These are phyloP conservation scores for Plasmopara muralis DNA, from an alignment of 352 stramenopile species.

Conservation along the genomic window DNA sequence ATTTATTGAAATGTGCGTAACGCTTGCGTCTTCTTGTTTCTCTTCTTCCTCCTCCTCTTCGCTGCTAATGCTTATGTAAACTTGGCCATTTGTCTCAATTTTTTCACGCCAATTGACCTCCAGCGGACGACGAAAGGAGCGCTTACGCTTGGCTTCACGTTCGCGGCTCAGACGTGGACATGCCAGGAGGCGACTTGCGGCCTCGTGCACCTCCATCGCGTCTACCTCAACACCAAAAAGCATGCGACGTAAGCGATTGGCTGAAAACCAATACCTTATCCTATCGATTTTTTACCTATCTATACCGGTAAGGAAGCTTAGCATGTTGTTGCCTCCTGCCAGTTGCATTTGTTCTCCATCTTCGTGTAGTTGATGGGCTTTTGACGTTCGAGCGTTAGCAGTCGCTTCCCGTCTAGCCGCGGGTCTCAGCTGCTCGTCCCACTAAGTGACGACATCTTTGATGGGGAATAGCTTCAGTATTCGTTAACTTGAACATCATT, in stretches of 20 bases:
- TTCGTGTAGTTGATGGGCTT: constrained; percentile 13
- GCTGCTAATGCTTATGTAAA: constrained; percentile 54
- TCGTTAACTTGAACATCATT: constrained; percentile 12
- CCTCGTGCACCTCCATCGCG: constrained; percentile 28
- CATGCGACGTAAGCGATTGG: constrained; percentile 16
- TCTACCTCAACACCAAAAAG: constrained; percentile 15
- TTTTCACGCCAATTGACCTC: constrained; percentile 63
- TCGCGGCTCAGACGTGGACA: constrained; percentile 29
- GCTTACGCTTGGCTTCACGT: constrained; percentile 62
- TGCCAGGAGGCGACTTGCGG: constrained; percentile 29
- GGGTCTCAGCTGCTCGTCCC: constrained; percentile 25
- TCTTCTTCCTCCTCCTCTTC: constrained; percentile 17
- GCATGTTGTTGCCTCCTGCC: constrained; percentile 2
- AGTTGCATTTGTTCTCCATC: constrained; percentile 22
- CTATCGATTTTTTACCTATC: neutral
- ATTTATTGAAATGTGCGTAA: constrained; percentile 1
- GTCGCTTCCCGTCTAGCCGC: constrained; percentile 26
- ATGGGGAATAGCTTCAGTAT: constrained; percentile 2
- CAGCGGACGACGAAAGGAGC: constrained; percentile 72
- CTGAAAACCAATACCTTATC: constrained; percentile 3
- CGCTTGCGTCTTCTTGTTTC: constrained; percentile 6
- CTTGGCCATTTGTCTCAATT: constrained; percentile 39
- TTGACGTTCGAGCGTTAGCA: constrained; percentile 24
- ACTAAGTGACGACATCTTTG: constrained; percentile 25
- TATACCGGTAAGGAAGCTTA: neutral